Evolutionary conservation across 2,329 filamentous ascomycete genomes (phyloP).

Genomic region (Trichoderma koningii): DNA sequence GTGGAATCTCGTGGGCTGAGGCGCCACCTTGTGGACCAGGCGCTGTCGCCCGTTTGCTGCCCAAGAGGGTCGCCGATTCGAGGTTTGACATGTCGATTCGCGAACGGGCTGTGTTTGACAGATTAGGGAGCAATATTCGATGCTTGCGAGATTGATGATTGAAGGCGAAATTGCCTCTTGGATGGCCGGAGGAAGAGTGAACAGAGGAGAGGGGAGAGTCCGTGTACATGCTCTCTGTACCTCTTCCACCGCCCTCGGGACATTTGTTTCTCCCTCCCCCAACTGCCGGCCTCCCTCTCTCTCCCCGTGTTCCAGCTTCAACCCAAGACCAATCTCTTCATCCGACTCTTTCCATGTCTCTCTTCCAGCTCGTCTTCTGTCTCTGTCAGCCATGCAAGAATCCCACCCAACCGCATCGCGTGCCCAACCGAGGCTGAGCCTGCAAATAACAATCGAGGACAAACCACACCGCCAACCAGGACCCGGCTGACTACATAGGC

Average conservation of each 20-base stretch:
- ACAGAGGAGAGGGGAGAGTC: background rate
- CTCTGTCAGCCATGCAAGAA: background rate
- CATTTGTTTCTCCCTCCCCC: slow-evolving; percentile 19
- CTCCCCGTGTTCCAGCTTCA: background rate
- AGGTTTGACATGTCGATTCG: slow-evolving; percentile 6
- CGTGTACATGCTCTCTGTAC: background rate
- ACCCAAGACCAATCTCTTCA: background rate
- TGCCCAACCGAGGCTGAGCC: slow-evolving; percentile 13
- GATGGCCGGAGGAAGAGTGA: background rate
- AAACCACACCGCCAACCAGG: slow-evolving; percentile 13
- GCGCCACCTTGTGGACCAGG: slow-evolving; percentile 4
- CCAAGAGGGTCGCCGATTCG: slow-evolving; percentile 22
- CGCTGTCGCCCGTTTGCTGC: slow-evolving; percentile 21
- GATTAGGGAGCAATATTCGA: background rate
- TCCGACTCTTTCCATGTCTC: background rate
- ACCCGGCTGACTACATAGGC: slow-evolving; percentile 14
- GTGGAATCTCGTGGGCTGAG: slow-evolving; percentile 23
- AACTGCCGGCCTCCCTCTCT: background rate
- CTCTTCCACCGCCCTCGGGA: background rate
- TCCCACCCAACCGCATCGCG: slow-evolving; percentile 7
- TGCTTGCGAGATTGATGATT: background rate
- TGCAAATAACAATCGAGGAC: slow-evolving; percentile 1
- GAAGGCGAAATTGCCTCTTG: background rate
- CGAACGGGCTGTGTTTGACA: background rate
- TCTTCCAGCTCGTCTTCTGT: background rate